Base-by-base conservation (phyloP, 1,284 basidiomycete genomes). In the Naganishia liquefaciens region DNA sequence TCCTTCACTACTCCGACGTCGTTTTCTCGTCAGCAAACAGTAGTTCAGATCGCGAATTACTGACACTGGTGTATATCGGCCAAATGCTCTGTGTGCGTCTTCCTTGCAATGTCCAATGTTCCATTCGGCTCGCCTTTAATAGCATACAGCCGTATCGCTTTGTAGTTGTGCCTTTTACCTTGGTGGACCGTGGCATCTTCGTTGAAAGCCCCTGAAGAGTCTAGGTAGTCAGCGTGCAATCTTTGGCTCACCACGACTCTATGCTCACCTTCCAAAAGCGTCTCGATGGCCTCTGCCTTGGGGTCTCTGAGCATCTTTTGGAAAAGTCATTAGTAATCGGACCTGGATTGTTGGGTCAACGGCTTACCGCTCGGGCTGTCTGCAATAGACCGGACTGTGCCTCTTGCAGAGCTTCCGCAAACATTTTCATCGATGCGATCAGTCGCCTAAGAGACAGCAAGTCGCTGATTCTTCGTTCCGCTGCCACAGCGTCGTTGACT, bases 41-140 rank as follows among this genome's bases (percentile, higher is more conserved):
- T 1, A n/a, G 10, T 30, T 28, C 28, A 33, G 2, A 28, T 13
- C 17, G 39, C 9, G 11, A 51, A 43, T 2, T 5, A 68, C 68
- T 15, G 2, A 69, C 69, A 64, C 65, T 63, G 42, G 28, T 65
- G 85, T 54, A 94, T 91, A 71, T 96, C 93, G 2, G 85, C 84
- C 19, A 93, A 82, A 69, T 94, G 94, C 75, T 96, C 93, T 71
- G 88, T 90, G 80, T 89, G 92, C 0, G 93, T 94, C 73, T 91
- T 89, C 9, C 94, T 85, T 0, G 93, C 94, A 3, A 97, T 90
- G 69, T 97, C 93, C 13, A 98, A 85, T 11, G 95, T 82, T 23
- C 86, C 85, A 69, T 92, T 90, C 70, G 83, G 84, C 67, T 89
- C 88, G 1, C 89, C 88, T 76, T 86, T 89, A 52, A 94, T 88